Base-by-base conservation (phyloP, 208 protist species). In the Acanthamoeba lugdunensis region DNA sequence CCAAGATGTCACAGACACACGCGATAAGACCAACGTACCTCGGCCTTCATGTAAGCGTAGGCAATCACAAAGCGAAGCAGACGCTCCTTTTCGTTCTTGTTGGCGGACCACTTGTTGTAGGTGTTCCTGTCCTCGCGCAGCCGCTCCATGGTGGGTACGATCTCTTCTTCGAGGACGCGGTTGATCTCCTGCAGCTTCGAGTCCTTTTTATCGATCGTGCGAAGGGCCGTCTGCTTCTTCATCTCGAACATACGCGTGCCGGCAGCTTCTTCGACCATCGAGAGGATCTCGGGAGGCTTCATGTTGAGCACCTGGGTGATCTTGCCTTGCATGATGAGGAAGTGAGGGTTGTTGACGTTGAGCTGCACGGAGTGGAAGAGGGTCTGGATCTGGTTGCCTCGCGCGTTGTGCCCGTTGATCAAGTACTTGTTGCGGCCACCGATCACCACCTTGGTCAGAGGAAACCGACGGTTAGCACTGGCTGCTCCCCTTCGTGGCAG, bases 331-430 rank as follows among this genome's bases (percentile, higher is more conserved):
- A 99, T 98, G 94, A 99, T 99, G 93, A 99, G 98, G 95, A 99
- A 99, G 95, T 99, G 99, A 54, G 99, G 99, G 96, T 99, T 99
- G 97, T 99, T 99, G 18, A 99, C 98, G 95, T 99, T 99, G 18
- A 99, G 97, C 95, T 99, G 98, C 87, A 99, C 99, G 30, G 98
- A 99, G 91, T 99, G 98, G 95, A 99, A 99, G 30, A 99, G 98
- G 91, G 99, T 98, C 95, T 99, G 98, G 41, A 99, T 98, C 93
- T 98, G 97, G 79, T 97, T 98, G 73, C 98, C 97, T 94, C 99
- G 98, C 6, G 98, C 99, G 48, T 97, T 97, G 30, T 97, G 97
- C 84, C 99, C 99, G 96, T 99, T 99, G 92, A 99, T 99, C 79
- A 99, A 97, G 96, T 99, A 99, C 95, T 99, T 99, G 95, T 98